Percentiles rank a stretch among this genome's conserved stretches.
Evolutionary conservation across 2,329 filamentous ascomycete genomes (phyloP).

Genomic region (Hirsutella rhossiliensis): DNA sequence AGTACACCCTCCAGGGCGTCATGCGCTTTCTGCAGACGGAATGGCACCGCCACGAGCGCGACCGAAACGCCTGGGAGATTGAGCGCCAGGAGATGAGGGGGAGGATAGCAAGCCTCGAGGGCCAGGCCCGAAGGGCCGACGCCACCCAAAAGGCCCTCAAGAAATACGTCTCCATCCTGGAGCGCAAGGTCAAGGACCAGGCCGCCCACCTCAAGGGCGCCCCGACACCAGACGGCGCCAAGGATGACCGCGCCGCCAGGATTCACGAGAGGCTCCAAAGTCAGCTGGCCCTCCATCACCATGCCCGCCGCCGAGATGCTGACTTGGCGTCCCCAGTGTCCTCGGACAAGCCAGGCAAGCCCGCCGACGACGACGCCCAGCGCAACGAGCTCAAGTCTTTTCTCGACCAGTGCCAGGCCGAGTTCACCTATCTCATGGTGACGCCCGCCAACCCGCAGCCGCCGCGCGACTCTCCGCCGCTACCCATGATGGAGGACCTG

Average conservation of each 20-base stretch:
- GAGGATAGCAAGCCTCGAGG: conserved; percentile 87
- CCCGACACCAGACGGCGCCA: conserved; percentile 24
- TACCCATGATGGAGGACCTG: conserved; percentile 48
- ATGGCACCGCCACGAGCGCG: conserved; percentile 97
- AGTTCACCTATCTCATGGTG: conserved; percentile 58
- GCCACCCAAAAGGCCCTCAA: conserved; percentile 80
- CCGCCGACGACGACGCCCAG: conserved; percentile 37
- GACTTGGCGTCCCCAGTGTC: conserved; percentile 21
- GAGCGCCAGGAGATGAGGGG: conserved; percentile 98
- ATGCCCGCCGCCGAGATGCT: conserved; percentile 3
- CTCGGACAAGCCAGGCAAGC: conserved; percentile 30
- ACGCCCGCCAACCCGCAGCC: conserved; percentile 53
- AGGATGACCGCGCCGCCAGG: conserved; percentile 39
- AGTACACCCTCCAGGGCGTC: conserved; percentile 61
- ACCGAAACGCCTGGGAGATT: conserved; percentile 97
- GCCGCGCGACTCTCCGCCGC: conserved; percentile 48
- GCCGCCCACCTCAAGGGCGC: conserved; percentile 52
- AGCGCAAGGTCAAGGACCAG: conserved; percentile 78
- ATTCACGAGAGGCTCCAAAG: conserved; percentile 45
- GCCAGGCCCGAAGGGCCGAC: conserved; percentile 75
- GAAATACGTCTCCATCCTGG: conserved; percentile 81
- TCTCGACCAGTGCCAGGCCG: conserved; percentile 51
- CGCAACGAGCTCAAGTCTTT: conserved; percentile 46
- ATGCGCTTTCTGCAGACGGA: conserved; percentile 99
- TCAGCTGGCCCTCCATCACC: conserved; percentile 16